Percentiles rank a stretch among this genome's conserved stretches.
Conservation (phyloP, 257 asterid genomes). For the Linderniella brevidens region DNA sequence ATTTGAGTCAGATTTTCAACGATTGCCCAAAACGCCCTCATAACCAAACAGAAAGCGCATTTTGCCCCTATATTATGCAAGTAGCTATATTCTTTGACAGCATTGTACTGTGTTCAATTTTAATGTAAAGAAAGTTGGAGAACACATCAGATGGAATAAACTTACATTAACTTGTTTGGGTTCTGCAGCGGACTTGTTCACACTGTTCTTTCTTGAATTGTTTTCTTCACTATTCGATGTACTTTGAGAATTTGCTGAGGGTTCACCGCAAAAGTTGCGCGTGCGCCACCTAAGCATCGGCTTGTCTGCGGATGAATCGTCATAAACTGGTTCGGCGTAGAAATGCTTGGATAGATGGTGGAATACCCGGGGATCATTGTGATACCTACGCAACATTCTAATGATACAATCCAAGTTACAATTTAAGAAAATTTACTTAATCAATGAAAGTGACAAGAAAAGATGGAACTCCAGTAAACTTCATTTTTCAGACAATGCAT, state of each 20-base stretch:
- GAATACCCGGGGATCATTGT: slow-evolving; percentile 22
- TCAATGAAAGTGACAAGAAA: not conserved
- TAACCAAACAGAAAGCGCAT: too few species aligned
- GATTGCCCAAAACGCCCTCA: too few species aligned
- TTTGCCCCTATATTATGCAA: too few species aligned
- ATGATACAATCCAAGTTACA: slow-evolving; percentile 8
- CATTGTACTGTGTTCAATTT: too few species aligned
- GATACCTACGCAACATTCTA: slow-evolving; percentile 44
- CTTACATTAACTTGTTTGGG: slow-evolving; percentile 27
- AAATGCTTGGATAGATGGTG: slow-evolving; percentile 37
- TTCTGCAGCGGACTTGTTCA: slow-evolving; percentile 16
- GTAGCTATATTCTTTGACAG: too few species aligned
- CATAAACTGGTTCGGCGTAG: slow-evolving; percentile 46
- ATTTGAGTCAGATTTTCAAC: too few species aligned
- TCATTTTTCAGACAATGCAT: too few species aligned
- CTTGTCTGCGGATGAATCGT: slow-evolving; percentile 42
- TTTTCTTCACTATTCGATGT: slow-evolving; percentile 11
- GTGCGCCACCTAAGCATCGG: slow-evolving; percentile 47
- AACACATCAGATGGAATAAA: slow-evolving; percentile 3
- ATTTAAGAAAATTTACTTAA: slow-evolving; percentile 5
- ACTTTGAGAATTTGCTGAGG: slow-evolving; percentile 14
- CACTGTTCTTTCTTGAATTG: slow-evolving; percentile 12
- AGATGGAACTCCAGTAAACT: too few species aligned
- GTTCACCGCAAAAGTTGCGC: slow-evolving; percentile 29
- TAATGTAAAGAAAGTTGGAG: not conserved